These are phyloP conservation scores for Pedinophyceae sp. DNA, from an alignment of 139 green algal genomes.

Conservation along the genomic window DNA sequence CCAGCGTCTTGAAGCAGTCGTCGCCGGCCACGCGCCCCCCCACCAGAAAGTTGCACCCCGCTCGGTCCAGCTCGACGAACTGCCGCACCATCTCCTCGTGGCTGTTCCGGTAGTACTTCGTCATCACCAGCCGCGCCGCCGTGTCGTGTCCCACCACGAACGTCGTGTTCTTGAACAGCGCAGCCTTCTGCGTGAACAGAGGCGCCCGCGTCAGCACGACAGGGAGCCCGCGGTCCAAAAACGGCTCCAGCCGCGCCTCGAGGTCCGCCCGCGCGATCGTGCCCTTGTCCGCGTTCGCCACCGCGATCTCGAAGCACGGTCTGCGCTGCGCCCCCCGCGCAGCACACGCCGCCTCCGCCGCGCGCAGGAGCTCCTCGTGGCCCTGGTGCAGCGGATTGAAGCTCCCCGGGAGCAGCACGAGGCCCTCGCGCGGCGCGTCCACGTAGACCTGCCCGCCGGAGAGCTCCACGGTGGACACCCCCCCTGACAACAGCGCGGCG, in stretches of 20 bases:
- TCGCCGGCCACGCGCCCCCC: conserved; percentile 31
- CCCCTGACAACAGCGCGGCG: conserved; percentile 30
- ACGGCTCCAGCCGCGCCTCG: conserved; percentile 47
- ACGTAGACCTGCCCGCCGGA: conserved; percentile 29
- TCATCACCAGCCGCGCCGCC: conserved; percentile 45
- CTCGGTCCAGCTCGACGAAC: conserved; percentile 20
- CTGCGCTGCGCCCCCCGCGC: conserved; percentile 5
- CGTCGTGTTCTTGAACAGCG: conserved; percentile 11
- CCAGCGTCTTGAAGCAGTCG: conserved; percentile 14
- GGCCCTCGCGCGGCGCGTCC: conserved; percentile 34
- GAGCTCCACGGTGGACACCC: conserved; percentile 43
- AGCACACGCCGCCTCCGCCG: conserved; percentile 5
- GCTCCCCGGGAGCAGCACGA: conserved; percentile 60
- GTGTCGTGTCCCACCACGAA: conserved; percentile 78
- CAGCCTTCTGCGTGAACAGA: conserved; percentile 43
- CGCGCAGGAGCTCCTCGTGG: conserved; percentile 40
- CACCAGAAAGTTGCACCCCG: conserved; percentile 50
- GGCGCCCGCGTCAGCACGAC: conserved; percentile 21
- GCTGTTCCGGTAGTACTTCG: conserved; percentile 53
- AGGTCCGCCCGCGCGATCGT: conserved; percentile 38
- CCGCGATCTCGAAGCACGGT: conserved; percentile 57
- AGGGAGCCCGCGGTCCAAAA: conserved; percentile 32
- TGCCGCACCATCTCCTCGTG: conserved; percentile 5
- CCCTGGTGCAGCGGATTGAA: conserved; percentile 84
- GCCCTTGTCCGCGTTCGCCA: conserved; percentile 84